phyloP scores from a whole-genome alignment of 306 rosid genomes.

The Vigna unguiculata region DNA sequence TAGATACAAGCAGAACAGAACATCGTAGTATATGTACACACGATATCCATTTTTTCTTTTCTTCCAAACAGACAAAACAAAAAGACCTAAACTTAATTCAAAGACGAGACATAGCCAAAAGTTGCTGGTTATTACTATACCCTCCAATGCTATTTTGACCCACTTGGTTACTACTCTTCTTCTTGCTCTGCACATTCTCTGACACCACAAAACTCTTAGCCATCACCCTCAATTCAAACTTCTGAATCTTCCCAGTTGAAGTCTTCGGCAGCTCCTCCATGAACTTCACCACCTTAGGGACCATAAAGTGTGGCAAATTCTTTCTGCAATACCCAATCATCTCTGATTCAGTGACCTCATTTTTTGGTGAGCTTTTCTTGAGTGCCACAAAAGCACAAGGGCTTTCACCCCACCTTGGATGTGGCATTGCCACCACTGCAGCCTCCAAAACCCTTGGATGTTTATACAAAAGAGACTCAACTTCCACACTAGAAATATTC shows the following conservation, averaged over 20 bases:
- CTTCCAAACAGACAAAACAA: background rate
- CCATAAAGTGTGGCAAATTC: constrained; percentile 58
- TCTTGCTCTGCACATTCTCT: constrained; percentile 10
- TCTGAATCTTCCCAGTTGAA: constrained; percentile 54
- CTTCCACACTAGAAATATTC: constrained; percentile 85
- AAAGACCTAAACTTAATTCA: constrained; percentile 24
- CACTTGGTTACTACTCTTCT: constrained; percentile 13
- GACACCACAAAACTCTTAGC: constrained; percentile 45
- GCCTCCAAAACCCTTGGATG: constrained; percentile 81
- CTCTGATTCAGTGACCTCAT: constrained; percentile 41
- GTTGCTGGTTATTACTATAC: constrained; percentile 31
- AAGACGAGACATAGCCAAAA: constrained; percentile 69
- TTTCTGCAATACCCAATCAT: constrained; percentile 48
- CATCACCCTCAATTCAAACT: constrained; percentile 47
- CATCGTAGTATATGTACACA: constrained; percentile 37
- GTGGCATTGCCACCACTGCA: constrained; percentile 96
- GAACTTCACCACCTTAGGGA: constrained; percentile 53
- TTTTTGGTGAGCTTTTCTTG: background rate
- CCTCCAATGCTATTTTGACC: constrained; percentile 3
- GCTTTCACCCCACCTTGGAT: constrained; percentile 87
- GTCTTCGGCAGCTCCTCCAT: constrained; percentile 61
- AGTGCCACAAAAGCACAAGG: constrained; percentile 82
- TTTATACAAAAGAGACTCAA: constrained; percentile 65
- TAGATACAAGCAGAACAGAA: background rate
- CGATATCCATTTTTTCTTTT: background rate